Base-by-base conservation (phyloP, 148 eudicot species). In the Silene conica region DNA sequence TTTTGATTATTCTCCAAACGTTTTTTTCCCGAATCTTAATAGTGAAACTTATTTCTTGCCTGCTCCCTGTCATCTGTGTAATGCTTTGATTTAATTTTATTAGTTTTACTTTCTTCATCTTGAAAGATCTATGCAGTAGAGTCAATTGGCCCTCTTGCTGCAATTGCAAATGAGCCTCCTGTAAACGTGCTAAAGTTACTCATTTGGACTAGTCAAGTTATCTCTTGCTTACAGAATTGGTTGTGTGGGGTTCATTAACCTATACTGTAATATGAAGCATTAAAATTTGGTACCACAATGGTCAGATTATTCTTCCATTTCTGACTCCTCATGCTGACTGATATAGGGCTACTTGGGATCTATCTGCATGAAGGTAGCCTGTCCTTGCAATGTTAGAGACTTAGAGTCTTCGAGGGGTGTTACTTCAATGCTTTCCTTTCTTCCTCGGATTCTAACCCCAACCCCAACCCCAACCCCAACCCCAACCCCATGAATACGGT, bases 1-100 rank as follows among this genome's bases (percentile, higher is more conserved):
- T 16, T 79, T 16, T 79, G 22, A 31, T 4, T 22, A 28, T 46
- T 28, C 14, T 62, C 23, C 74, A 54, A 20, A 63, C 72, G 46
- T 57, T 63, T 68, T 78, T 21, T 38, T 10, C n/a, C 21, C 8
- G 34, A 48, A 50, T 13, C 61, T 45, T 26, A 25, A 15, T 38
- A 15, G 10, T 46, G 64, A 22, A 79, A 38, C 58, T 22, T 74
- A 57, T 52, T 66, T 66, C 73, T 38, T 73, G 34, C 34, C 45
- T 57, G 50, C 38, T 72, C 46, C 22, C 50, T 54, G 21, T 38
- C 26, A 11, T 6, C 19, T n/a, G 25, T 31, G 48, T 59, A 59
- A 62, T 67, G 21, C 72, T 16, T 28, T 55, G 34, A 64, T 4
- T 28, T 19, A 22, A 61, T 41, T 43, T 66, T 48, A 50, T 61